Evolutionary conservation across 2,329 filamentous ascomycete species (phyloP).

Genomic region (Pseudocercospora pini-densiflorae): DNA sequence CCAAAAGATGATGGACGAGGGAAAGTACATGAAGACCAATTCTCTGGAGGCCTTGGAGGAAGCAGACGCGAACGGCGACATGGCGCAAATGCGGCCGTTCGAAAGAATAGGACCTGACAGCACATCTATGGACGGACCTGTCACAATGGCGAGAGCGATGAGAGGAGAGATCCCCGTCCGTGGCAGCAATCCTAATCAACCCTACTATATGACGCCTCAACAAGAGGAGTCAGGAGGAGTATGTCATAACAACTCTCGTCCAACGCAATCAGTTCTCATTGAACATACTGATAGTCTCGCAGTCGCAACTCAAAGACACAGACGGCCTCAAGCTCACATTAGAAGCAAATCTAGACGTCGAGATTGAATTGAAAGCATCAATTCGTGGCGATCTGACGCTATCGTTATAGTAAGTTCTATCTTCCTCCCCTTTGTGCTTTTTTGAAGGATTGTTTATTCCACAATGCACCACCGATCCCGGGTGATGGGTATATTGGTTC

Average conservation of each 20-base stretch:
- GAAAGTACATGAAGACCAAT: slow-evolving; percentile 58
- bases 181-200: slow-evolving; percentile 56
- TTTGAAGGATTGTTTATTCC: neutral
- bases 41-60: slow-evolving; percentile 56
- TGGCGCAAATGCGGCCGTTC: slow-evolving; percentile 56
- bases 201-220: slow-evolving; percentile 44
- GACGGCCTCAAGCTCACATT: slow-evolving; percentile 74
- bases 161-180: slow-evolving; percentile 61
- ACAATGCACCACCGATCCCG: neutral
- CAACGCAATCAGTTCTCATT: neutral
- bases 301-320: slow-evolving; percentile 53
- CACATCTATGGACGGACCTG: slow-evolving; percentile 61
- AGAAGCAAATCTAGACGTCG: slow-evolving; percentile 79
- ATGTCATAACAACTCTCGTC: neutral
- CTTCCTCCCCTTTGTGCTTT: neutral
- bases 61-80: slow-evolving; percentile 56
- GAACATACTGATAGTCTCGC: neutral
- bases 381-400: slow-evolving; percentile 84
- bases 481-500: neutral
- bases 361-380: slow-evolving; percentile 83
- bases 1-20: slow-evolving; percentile 49
- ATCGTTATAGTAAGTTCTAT: slow-evolving; percentile 69
- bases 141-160: slow-evolving; percentile 58
- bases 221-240: slow-evolving; percentile 25
- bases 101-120: slow-evolving; percentile 61